These are phyloP conservation scores for Rubus parviflorus DNA, from an alignment of 306 rosid genomes.

Conservation along the genomic window DNA sequence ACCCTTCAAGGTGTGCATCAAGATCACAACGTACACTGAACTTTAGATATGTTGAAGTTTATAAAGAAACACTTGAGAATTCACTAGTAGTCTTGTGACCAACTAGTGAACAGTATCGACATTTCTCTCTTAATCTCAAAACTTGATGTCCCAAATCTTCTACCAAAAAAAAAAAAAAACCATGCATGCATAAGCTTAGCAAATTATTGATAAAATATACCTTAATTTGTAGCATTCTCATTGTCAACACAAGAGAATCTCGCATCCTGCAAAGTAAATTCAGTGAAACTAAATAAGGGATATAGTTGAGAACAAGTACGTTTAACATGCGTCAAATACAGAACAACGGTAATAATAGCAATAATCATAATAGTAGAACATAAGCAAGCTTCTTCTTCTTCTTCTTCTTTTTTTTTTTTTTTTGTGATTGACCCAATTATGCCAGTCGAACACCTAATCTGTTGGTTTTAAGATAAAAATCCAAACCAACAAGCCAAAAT, in stretches of 20 bases:
- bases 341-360: neutral
- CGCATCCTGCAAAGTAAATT: slow-evolving; percentile 67
- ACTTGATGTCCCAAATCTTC: neutral
- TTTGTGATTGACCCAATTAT: neutral
- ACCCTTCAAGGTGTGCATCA: neutral
- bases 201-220: slow-evolving; percentile 37
- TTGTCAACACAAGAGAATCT: slow-evolving; percentile 83
- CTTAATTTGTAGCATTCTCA: slow-evolving; percentile 91
- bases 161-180: neutral
- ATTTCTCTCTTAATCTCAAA: neutral
- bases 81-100: too few species aligned
- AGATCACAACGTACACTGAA: neutral
- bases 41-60: neutral
- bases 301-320: neutral
- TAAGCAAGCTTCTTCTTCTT: neutral
- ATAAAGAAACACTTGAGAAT: neutral
- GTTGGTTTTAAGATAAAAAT: neutral
- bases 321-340: neutral
- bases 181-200: neutral
- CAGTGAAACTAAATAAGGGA: slow-evolving; percentile 17
- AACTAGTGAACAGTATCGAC: neutral
- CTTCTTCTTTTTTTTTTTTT: too few species aligned
- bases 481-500: neutral
- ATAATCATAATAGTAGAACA: neutral
- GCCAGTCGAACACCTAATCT: neutral